Percentiles rank a stretch among this genome's conserved stretches.
Evolutionary conservation across 2,329 filamentous ascomycete genomes (phyloP).

Genomic region (Aspergillus pseudoviridinutans): DNA sequence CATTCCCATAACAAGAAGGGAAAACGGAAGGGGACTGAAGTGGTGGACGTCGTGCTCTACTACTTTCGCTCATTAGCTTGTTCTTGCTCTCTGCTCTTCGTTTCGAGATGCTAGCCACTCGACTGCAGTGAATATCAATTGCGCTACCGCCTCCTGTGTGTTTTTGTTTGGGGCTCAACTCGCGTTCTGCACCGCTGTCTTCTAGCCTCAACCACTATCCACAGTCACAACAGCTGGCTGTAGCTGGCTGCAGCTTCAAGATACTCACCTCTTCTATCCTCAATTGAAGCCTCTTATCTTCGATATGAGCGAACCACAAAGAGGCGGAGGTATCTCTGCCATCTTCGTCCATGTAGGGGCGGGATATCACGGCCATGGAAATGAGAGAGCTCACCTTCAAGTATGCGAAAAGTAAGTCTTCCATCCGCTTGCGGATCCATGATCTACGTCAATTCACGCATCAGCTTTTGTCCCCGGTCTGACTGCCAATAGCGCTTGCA

Average conservation of each 20-base stretch:
- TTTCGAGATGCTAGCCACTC: background rate
- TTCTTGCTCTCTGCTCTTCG: background rate
- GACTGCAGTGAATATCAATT: background rate
- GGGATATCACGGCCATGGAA: constrained; percentile 84
- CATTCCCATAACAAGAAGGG: background rate
- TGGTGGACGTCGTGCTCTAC: background rate
- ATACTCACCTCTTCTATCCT: background rate
- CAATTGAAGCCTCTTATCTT: background rate
- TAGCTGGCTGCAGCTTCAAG: background rate
- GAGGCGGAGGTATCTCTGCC: constrained; percentile 56
- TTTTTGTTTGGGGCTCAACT: background rate
- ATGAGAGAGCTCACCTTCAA: constrained; percentile 77
- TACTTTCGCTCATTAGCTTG: background rate
- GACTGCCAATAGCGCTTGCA: constrained; percentile 62
- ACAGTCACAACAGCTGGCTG: background rate
- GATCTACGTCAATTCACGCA: background rate
- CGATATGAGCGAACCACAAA: constrained; percentile 34
- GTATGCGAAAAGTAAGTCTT: constrained; percentile 79
- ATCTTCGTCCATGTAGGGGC: constrained; percentile 96
- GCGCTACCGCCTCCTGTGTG: background rate
- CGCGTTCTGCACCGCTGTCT: background rate
- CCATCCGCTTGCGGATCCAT: background rate
- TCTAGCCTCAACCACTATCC: background rate
- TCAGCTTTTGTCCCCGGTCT: background rate
- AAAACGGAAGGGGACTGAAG: background rate